Evolutionary conservation across 805 yeast genomes (phyloP).

Genomic region (Candida chilensis): DNA sequence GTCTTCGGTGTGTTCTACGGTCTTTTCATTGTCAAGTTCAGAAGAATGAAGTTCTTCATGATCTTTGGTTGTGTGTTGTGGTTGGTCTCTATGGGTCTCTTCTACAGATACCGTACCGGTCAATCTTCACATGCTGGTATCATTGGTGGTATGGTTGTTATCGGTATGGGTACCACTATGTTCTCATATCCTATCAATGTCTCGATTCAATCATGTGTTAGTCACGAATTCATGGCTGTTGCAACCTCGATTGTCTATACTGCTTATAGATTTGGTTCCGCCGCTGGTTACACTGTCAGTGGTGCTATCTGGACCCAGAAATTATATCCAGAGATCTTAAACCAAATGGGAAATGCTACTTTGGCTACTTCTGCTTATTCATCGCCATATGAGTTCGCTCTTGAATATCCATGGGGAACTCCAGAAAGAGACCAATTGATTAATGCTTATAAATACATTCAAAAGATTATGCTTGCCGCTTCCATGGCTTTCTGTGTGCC

Average conservation of each 20-base stretch:
- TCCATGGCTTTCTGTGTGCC: constrained; percentile 22
- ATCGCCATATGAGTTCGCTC: constrained; percentile 19
- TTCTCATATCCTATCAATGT: constrained; percentile 59
- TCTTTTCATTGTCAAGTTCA: constrained; percentile 34
- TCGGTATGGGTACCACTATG: constrained; percentile 71
- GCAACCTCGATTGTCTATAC: constrained; percentile 50
- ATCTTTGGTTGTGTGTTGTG: constrained; percentile 49
- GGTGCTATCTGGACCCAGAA: constrained; percentile 68
- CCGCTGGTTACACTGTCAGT: constrained; percentile 52
- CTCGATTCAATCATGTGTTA: constrained; percentile 47
- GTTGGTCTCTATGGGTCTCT: constrained; percentile 53
- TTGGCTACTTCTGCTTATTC: constrained; percentile 15
- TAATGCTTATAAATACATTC: constrained; percentile 21
- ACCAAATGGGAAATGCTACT: constrained; percentile 17
- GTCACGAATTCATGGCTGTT: constrained; percentile 59
- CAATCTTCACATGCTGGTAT: constrained; percentile 41
- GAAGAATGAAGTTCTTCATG: constrained; percentile 51
- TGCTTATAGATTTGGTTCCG: constrained; percentile 52
- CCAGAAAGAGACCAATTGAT: constrained; percentile 22
- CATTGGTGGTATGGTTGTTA: constrained; percentile 54
- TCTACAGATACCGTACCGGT: constrained; percentile 46
- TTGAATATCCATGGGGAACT: constrained; percentile 21
- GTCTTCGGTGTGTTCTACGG: constrained; percentile 54
- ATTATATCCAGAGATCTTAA: constrained; percentile 33
- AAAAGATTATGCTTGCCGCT: constrained; percentile 22